Conservation (phyloP, 2,329 filamentous ascomycete genomes). For the Pseudophaeomoniella oleicola region DNA sequence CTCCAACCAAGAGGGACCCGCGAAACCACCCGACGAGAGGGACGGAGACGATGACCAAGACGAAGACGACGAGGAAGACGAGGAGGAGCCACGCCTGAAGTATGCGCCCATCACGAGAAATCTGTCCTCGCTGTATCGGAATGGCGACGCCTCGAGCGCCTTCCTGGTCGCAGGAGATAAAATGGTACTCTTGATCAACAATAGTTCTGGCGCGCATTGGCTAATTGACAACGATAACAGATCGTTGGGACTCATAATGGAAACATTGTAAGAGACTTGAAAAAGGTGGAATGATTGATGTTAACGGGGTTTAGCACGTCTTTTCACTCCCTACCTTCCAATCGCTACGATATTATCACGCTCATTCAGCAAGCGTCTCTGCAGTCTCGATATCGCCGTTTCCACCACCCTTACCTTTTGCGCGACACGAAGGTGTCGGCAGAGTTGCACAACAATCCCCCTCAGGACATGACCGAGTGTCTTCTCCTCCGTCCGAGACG, state of each 20-base stretch:
- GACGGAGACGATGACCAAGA: constrained; percentile 44
- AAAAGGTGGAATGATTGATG: constrained; percentile 8
- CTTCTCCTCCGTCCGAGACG: constrained; percentile 29
- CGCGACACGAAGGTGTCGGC: constrained; percentile 21
- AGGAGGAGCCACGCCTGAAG: constrained; percentile 89
- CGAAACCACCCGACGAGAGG: constrained; percentile 12
- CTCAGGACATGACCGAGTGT: constrained; percentile 15
- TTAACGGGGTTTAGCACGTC: constrained; percentile 52
- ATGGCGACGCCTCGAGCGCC: constrained; percentile 85
- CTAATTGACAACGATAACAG: constrained; percentile 27
- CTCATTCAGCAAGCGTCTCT: constrained; percentile 83
- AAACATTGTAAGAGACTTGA: constrained; percentile 57
- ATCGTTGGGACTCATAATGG: constrained; percentile 92
- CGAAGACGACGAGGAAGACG: constrained; percentile 67
- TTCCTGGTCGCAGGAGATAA: constrained; percentile 90
- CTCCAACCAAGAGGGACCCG: constrained; percentile 5
- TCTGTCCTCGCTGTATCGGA: constrained; percentile 70
- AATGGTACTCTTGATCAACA: constrained; percentile 49
- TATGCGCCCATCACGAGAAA: constrained; percentile 76
- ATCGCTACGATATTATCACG: constrained; percentile 71
- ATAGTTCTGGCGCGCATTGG: not conserved
- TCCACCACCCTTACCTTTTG: constrained; percentile 43
- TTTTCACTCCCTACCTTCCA: constrained; percentile 71
- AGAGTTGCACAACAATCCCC: constrained; percentile 15
- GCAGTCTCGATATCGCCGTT: constrained; percentile 81